phyloP scores from a whole-genome alignment of 164 flowering plant genomes.

The Magnolia officinalis region DNA sequence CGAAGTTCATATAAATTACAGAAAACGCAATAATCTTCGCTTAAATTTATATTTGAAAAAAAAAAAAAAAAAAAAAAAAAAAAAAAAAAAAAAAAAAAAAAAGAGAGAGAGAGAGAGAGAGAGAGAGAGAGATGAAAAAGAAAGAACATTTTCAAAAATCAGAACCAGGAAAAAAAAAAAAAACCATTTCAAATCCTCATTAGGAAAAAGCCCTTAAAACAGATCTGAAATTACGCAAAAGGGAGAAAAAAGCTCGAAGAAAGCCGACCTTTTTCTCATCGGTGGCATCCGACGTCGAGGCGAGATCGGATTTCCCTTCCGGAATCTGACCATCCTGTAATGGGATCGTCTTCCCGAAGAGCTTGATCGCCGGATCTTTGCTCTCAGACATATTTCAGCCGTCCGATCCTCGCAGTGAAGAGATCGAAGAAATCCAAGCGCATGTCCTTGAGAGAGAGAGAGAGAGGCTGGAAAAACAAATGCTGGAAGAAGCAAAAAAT shows the following conservation, averaged over 20 bases:
- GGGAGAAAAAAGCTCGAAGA: not conserved
- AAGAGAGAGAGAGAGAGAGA: no score
- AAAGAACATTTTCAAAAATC: no score
- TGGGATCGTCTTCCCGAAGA: conserved; percentile 47
- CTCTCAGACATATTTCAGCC: conserved; percentile 17
- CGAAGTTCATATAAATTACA: no score
- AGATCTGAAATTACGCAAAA: no score
- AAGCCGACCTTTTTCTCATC: not conserved
- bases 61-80: no score
- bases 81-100: no score
- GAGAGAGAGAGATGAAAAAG: no score
- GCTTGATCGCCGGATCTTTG: conserved; percentile 47
- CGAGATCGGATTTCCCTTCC: conserved; percentile 7
- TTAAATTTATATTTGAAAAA: no score
- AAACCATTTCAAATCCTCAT: no score
- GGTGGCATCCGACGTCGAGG: not conserved
- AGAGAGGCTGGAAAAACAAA: not conserved
- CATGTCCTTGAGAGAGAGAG: not conserved
- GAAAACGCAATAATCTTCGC: no score
- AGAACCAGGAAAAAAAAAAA: no score
- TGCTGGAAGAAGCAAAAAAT: not conserved
- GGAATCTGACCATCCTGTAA: conserved; percentile 12
- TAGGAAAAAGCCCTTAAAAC: no score
- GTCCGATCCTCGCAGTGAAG: conserved; percentile 7
- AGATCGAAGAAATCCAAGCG: conserved; percentile 1